These are phyloP conservation scores for Sphagnum fallax DNA, from an alignment of 228 moss, liverwort and hornwort genomes.

Conservation along the genomic window DNA sequence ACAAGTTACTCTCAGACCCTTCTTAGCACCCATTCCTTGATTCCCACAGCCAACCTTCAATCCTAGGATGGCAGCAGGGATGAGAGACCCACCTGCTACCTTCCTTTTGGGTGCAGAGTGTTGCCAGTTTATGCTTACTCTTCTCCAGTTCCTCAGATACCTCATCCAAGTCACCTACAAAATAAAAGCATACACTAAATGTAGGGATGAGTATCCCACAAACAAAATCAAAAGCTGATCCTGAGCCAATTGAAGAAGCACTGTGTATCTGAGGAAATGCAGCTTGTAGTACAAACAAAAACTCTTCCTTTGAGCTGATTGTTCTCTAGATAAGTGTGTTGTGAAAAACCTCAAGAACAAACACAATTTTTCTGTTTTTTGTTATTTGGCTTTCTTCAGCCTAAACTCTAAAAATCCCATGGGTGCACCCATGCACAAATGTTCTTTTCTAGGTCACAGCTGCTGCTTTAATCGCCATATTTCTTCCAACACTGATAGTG, in stretches of 20 bases:
- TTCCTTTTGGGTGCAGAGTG: conserved; percentile 66
- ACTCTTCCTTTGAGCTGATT: too few species aligned
- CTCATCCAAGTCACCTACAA: conserved; percentile 83
- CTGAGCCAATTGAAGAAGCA: neutral
- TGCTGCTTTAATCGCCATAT: too few species aligned
- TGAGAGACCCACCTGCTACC: conserved; percentile 56
- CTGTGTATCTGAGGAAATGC: too few species aligned
- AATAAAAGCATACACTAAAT: conserved; percentile 2
- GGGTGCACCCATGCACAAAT: too few species aligned
- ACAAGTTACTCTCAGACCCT: conserved; percentile 41
- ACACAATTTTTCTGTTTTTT: neutral
- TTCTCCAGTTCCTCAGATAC: conserved; percentile 66
- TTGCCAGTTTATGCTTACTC: conserved; percentile 70
- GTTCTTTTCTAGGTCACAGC: too few species aligned
- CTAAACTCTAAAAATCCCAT: too few species aligned
- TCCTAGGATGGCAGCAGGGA: conserved; percentile 50
- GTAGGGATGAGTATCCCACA: too few species aligned
- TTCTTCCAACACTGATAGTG: too few species aligned
- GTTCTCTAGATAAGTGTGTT: too few species aligned
- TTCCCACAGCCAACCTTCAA: conserved; percentile 59
- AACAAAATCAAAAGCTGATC: too few species aligned
- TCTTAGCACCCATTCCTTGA: conserved; percentile 35
- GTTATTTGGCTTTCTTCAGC: too few species aligned
- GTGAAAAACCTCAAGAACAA: neutral
- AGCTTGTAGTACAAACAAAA: too few species aligned